Conservation (phyloP, 2,329 filamentous ascomycete genomes). For the Epichloe sibirici region DNA sequence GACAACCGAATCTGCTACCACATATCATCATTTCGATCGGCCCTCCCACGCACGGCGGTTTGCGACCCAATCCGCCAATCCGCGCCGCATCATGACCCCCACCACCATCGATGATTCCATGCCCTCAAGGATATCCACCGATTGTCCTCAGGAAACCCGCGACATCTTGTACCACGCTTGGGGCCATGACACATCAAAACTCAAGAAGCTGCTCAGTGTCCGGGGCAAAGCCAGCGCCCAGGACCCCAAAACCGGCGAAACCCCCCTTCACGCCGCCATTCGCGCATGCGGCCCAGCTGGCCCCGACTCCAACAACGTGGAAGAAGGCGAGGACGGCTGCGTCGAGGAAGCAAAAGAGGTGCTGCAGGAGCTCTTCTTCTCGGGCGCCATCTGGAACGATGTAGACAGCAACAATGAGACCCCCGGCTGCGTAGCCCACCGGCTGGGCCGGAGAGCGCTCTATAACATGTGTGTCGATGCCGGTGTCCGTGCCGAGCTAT, state of each 20-base stretch:
- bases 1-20: no score
- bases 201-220: slow-evolving; percentile 56
- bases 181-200: slow-evolving; percentile 48
- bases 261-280: slow-evolving; percentile 82
- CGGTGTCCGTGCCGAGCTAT: slow-evolving; percentile 77
- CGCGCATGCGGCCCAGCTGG: slow-evolving; percentile 49
- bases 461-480: slow-evolving; percentile 82
- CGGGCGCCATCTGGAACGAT: slow-evolving; percentile 96
- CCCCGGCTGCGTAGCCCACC: slow-evolving; percentile 71
- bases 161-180: slow-evolving; percentile 42
- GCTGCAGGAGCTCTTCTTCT: slow-evolving; percentile 65
- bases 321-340: slow-evolving; percentile 25
- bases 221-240: slow-evolving; percentile 60
- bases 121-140: slow-evolving; percentile 37
- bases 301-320: slow-evolving; percentile 11
- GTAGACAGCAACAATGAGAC: slow-evolving; percentile 79
- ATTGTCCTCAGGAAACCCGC: slow-evolving; percentile 38
- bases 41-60: not conserved
- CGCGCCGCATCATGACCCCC: slow-evolving; percentile 6
- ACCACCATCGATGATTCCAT: slow-evolving; percentile 35
- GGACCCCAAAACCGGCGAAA: slow-evolving; percentile 74
- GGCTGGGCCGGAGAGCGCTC: slow-evolving; percentile 54
- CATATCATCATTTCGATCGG: no score
- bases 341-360: slow-evolving; percentile 54
- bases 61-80: not conserved